Percentiles rank a stretch among this genome's conserved stretches.
Evolutionary conservation across 1,284 basidiomycete genomes (phyloP).

Genomic region (Malassezia equina): DNA sequence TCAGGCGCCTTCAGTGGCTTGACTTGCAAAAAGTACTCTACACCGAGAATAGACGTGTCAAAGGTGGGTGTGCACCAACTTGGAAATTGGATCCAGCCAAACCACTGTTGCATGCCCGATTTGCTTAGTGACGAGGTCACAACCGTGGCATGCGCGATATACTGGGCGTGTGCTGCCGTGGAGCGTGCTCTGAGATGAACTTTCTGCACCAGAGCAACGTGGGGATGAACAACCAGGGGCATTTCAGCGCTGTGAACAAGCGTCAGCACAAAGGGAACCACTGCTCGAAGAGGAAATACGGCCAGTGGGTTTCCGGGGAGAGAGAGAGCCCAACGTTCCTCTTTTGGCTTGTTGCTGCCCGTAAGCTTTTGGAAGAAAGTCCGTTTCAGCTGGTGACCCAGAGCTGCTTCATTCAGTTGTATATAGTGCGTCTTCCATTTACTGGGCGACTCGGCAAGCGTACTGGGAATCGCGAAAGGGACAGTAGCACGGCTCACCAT

Average conservation of each 20-base stretch:
- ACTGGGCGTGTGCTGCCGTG: not conserved
- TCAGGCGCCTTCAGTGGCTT: conserved; percentile 10
- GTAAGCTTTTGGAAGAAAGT: conserved; percentile 12
- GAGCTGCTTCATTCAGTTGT: not conserved
- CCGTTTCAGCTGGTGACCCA: conserved; percentile 4
- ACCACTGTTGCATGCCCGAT: conserved; percentile 17
- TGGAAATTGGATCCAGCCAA: conserved; percentile 15
- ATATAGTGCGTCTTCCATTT: conserved; percentile 12
- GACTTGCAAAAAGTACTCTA: conserved; percentile 36
- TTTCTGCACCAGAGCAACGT: conserved; percentile 9
- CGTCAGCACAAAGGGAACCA: conserved; percentile 26
- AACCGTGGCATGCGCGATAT: conserved; percentile 9
- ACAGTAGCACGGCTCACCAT: conserved; percentile 1
- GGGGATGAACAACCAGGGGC: conserved; percentile 15
- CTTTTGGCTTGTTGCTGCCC: conserved; percentile 10
- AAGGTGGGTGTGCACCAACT: conserved; percentile 28
- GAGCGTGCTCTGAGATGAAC: conserved; percentile 12
- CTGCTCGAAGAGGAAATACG: conserved; percentile 23
- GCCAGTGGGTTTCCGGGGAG: conserved; percentile 20
- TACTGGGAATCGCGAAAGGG: not conserved
- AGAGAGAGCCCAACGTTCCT: conserved; percentile 24
- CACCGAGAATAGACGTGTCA: conserved; percentile 18
- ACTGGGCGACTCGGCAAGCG: conserved; percentile 8
- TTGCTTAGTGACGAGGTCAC: conserved; percentile 4
- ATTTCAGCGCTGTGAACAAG: conserved; percentile 10